Percentiles rank a stretch among this genome's conserved stretches.
These are phyloP conservation scores for Colletotrichum cuscutae DNA, from an alignment of 2,329 filamentous ascomycete species.

Conservation along the genomic window DNA sequence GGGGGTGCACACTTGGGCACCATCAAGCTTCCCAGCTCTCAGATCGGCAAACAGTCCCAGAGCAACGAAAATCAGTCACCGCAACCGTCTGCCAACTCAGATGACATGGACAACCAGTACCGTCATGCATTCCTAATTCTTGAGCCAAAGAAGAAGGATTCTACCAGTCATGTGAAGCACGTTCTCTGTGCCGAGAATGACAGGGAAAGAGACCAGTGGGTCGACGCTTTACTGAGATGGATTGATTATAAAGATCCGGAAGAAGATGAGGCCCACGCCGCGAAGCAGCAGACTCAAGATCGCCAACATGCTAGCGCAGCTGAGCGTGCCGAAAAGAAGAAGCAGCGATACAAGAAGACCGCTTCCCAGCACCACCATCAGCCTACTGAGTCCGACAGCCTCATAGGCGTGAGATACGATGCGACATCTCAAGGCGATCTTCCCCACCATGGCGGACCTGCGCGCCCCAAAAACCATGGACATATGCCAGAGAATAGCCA, in stretches of 20 bases:
- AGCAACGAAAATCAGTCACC: conserved; percentile 71
- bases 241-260: conserved; percentile 78
- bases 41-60: conserved; percentile 92
- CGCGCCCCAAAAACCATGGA: conserved; percentile 49
- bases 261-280: conserved; percentile 57
- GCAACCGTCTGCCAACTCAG: conserved; percentile 63
- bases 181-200: conserved; percentile 97
- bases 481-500: conserved; percentile 47
- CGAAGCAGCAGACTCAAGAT: conserved; percentile 50
- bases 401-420: conserved; percentile 70
- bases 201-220: conserved; percentile 91
- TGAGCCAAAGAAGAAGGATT: conserved; percentile 97
- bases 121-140: conserved; percentile 95
- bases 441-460: conserved; percentile 53
- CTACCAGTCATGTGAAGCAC: conserved; percentile 86
- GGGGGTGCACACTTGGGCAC: conserved; percentile 91
- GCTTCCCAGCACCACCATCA: conserved; percentile 48
- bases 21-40: conserved; percentile 89
- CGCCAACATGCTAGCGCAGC: conserved; percentile 48
- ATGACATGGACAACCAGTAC: conserved; percentile 92
- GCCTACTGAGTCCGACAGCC: conserved; percentile 53
- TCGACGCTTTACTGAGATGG: conserved; percentile 88
- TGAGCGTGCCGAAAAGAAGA: conserved; percentile 39
- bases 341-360: conserved; percentile 44
- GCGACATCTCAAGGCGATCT: conserved; percentile 62